These are phyloP conservation scores for Xylariaceae sp. DNA, from an alignment of 2,329 filamentous ascomycete genomes.

Conservation along the genomic window DNA sequence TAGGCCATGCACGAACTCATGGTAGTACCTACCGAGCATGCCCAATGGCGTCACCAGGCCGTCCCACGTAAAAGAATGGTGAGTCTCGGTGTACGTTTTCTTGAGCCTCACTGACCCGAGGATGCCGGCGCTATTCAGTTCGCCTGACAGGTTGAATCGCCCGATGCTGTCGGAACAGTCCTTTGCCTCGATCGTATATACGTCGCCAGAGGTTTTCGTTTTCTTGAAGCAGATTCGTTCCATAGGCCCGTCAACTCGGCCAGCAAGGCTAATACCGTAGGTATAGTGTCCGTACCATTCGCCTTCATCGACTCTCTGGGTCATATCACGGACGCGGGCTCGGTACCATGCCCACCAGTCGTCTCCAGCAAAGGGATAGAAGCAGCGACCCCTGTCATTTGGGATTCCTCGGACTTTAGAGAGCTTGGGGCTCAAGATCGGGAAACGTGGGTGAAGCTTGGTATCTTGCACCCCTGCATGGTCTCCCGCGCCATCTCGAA, in stretches of 20 bases:
- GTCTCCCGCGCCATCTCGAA: background rate
- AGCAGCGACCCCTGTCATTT: conserved; percentile 7
- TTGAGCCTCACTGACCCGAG: conserved; percentile 5
- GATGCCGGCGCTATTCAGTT: conserved; percentile 5
- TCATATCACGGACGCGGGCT: conserved; percentile 11
- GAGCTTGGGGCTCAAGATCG: conserved; percentile 8
- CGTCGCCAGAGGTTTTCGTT: conserved; percentile 4
- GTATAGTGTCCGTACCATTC: conserved; percentile 12
- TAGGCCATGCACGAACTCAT: background rate
- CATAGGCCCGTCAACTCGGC: conserved; percentile 4
- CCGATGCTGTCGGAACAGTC: conserved; percentile 4
- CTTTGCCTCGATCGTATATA: conserved; percentile 7
- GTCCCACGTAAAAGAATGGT: conserved; percentile 1
- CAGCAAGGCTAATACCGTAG: conserved; percentile 1
- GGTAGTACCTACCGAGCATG: conserved; percentile 3
- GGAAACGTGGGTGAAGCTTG: conserved; percentile 9
- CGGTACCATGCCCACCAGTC: conserved; percentile 16
- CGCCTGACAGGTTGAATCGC: conserved; percentile 6
- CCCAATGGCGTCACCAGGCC: conserved; percentile 12
- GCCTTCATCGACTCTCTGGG: conserved; percentile 8
- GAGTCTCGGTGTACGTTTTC: conserved; percentile 4
- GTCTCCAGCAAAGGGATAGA: conserved; percentile 12
- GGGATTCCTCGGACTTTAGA: background rate
- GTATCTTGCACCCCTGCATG: conserved; percentile 1
- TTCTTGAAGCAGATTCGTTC: conserved; percentile 8